Conservation (phyloP, 2,329 filamentous ascomycete genomes). For the Alternaria ethzedia region DNA sequence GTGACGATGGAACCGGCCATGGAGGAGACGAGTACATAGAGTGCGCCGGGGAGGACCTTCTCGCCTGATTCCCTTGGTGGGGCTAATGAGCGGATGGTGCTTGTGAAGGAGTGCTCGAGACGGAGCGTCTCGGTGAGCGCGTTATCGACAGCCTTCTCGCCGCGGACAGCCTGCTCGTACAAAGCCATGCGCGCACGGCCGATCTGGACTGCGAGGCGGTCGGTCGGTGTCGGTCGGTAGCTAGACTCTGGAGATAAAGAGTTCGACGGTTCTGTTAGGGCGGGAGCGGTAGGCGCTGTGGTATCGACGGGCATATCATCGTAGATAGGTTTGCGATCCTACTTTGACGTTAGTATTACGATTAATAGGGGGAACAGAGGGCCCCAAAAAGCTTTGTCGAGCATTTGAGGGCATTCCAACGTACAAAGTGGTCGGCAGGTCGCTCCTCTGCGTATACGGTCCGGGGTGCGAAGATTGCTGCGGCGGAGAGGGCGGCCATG, state of each 20-base stretch:
- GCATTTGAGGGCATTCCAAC: not conserved
- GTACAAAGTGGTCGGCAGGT: conserved; percentile 26
- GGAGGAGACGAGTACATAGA: conserved; percentile 91
- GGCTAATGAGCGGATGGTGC: conserved; percentile 85
- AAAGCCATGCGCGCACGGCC: conserved; percentile 80
- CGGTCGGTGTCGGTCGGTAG: conserved; percentile 76
- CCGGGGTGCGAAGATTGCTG: conserved; percentile 55
- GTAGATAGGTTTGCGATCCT: conserved; percentile 73
- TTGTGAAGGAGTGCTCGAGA: conserved; percentile 88
- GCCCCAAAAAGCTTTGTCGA: not conserved
- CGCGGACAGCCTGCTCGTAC: conserved; percentile 73
- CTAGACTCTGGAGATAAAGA: conserved; percentile 37
- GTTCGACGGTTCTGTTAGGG: conserved; percentile 34
- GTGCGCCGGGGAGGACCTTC: conserved; percentile 82
- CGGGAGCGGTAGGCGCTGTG: conserved; percentile 49
- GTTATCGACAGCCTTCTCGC: conserved; percentile 83
- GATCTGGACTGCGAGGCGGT: conserved; percentile 84
- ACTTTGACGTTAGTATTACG: conserved; percentile 2
- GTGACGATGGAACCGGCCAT: conserved; percentile 95
- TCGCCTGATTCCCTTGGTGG: conserved; percentile 86
- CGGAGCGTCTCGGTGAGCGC: conserved; percentile 80
- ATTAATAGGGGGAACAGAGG: not conserved
- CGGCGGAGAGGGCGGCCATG: conserved; percentile 52
- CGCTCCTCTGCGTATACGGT: conserved; percentile 57
- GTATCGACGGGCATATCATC: conserved; percentile 61